Evolutionary conservation across 192 early-diverging fungal genomes (phyloP), one percentile per base, ranked within the genome.

Genomic region (Backusella circina): DNA sequence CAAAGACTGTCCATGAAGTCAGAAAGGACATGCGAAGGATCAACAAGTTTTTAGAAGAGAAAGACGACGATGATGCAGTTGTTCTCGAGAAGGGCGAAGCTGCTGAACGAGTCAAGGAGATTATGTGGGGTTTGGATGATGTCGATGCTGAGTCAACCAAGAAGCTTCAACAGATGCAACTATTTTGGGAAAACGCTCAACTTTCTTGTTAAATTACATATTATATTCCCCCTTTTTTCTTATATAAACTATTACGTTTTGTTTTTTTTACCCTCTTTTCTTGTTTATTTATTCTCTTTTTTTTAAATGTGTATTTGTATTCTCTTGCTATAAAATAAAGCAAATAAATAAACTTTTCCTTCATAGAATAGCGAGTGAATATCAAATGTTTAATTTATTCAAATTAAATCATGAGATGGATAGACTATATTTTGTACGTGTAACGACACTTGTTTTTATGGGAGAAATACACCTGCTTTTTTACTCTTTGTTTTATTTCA

Each of bases 71-170:
- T 21, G 79, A 81, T 44, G 71, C 79, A 5, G 67, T 81, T 3
- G 82, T 79, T 0, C 38, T 79, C 32, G 78, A 79, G 31, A 79
- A 76, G 65, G 79, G 79, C 35, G 82, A 83, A 67, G 82, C 79
- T 0, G 71, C 79, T 26, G 75, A 72, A 39, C 47, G 78, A 51
- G 78, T 83, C 12, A 73, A 80, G 37, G 78, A 80, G 33, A 83
- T 83, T 69, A 76, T 83, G 78, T 83, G 82, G 82, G 82, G 82
- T 37, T 68, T 83, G 35, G 82, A 83, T 67, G 82, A 83, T 50
- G 35, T 83, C 12, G 78, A 83, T 64, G 57, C 26, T 16, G 72
- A 71, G 26, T 71, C 57, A 51, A 74, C 75, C 13, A 70, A 74
- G 39, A 75, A 79, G 75, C 36, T 83, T 39, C 74, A 66, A 38